Conservation (phyloP, 768 basidiomycete species). For the Suillus alpinus region DNA sequence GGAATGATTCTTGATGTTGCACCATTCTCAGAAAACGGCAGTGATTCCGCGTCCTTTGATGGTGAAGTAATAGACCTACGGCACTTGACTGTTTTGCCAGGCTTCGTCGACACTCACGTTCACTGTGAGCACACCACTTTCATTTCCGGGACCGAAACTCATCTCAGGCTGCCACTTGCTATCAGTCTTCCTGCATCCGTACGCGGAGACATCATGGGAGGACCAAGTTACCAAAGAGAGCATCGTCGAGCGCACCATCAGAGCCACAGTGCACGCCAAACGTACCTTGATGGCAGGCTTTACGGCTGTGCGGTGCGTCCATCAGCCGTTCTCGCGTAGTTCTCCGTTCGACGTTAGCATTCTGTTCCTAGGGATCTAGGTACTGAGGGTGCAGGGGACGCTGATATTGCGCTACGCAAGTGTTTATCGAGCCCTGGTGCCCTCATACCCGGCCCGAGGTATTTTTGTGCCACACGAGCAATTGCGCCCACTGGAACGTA, state of each 20-base stretch:
- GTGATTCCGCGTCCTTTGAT: conserved; percentile 9
- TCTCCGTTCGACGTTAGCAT: not conserved
- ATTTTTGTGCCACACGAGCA: conserved; percentile 58
- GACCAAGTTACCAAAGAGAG: conserved; percentile 61
- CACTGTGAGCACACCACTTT: conserved; percentile 39
- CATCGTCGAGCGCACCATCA: conserved; percentile 55
- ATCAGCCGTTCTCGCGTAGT: not conserved
- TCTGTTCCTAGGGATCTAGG: conserved; percentile 50
- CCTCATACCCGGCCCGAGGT: conserved; percentile 58
- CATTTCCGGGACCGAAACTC: not conserved
- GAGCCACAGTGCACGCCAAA: conserved; percentile 58
- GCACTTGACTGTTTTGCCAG: conserved; percentile 49
- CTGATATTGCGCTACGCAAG: conserved; percentile 55
- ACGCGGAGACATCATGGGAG: conserved; percentile 57
- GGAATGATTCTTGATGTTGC: conserved; percentile 50
- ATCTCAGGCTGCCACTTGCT: not conserved
- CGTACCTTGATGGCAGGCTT: conserved; percentile 60
- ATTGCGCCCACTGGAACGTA: conserved; percentile 63
- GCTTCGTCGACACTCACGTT: conserved; percentile 57
- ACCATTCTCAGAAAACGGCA: conserved; percentile 10
- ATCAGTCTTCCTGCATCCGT: conserved; percentile 60
- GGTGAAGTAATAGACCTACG: conserved; percentile 43
- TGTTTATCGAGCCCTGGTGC: conserved; percentile 47
- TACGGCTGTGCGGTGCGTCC: conserved; percentile 54
- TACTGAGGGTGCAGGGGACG: conserved; percentile 65